These are phyloP conservation scores for Aspergillus sparsus DNA, from an alignment of 495 filamentous ascomycete species.

Conservation along the genomic window DNA sequence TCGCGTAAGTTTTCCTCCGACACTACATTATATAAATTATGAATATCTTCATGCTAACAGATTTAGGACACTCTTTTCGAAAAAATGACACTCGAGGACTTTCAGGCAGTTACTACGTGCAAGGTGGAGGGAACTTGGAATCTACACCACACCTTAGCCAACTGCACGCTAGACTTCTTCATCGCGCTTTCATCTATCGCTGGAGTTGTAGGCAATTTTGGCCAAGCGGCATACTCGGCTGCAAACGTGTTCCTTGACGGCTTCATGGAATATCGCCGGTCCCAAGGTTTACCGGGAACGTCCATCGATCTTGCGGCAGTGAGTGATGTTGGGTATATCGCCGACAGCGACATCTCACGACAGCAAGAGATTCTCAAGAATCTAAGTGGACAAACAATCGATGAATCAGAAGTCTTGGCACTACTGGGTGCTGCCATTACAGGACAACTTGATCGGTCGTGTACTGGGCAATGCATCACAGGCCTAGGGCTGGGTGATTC, in stretches of 20 bases:
- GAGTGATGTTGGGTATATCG: not conserved
- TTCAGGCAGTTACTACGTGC: conserved; percentile 33
- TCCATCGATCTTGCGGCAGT: conserved; percentile 17
- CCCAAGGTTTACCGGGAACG: conserved; percentile 29
- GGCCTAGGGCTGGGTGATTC: not conserved
- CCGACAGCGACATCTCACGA: not conserved
- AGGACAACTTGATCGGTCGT: not conserved
- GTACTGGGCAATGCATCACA: not conserved
- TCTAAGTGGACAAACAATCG: not conserved
- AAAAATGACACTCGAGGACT: conserved; percentile 46
- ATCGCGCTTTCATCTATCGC: conserved; percentile 57
- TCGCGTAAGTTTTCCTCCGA: conserved; percentile 31
- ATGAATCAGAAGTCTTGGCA: not conserved
- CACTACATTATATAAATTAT: conserved; percentile 17
- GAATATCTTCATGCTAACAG: not conserved
- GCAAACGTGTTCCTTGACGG: conserved; percentile 53
- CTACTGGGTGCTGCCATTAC: not conserved
- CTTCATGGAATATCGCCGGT: conserved; percentile 32
- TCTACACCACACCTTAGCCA: conserved; percentile 42
- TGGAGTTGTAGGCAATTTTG: conserved; percentile 52
- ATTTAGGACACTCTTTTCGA: conserved; percentile 24
- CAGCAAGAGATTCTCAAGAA: not conserved
- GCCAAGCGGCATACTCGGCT: conserved; percentile 61
- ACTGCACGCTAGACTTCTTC: conserved; percentile 61
- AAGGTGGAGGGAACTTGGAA: conserved; percentile 55